Percentiles rank a stretch among this genome's conserved stretches.
These are phyloP conservation scores for Jamesozyma hellenica DNA, from an alignment of 805 yeast species.

Conservation along the genomic window DNA sequence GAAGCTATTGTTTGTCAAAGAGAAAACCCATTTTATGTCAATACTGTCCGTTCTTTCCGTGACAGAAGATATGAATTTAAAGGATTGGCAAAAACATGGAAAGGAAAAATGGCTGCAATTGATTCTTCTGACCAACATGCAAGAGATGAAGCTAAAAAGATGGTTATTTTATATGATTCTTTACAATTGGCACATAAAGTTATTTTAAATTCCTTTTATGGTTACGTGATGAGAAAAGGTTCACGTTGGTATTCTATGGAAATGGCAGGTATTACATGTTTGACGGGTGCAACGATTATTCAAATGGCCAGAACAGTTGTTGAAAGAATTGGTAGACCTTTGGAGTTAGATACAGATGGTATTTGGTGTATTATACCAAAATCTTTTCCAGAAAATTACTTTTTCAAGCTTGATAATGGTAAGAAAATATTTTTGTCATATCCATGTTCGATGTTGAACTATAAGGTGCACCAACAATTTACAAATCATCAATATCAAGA, in stretches of 20 bases:
- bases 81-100: slow-evolving; percentile 90
- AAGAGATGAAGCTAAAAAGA: slow-evolving; percentile 84
- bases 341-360: slow-evolving; percentile 97
- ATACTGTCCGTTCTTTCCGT: slow-evolving; percentile 88
- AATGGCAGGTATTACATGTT: slow-evolving; percentile 98
- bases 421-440: slow-evolving; percentile 70
- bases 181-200: slow-evolving; percentile 95
- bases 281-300: slow-evolving; percentile 95
- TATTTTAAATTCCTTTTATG: slow-evolving; percentile 91
- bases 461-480: slow-evolving; percentile 79
- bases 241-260: slow-evolving; percentile 99
- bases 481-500: slow-evolving; percentile 94
- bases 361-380: slow-evolving; percentile 97
- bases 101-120: slow-evolving; percentile 58
- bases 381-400: slow-evolving; percentile 84
- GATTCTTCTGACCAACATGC: slow-evolving; percentile 45
- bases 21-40: slow-evolving; percentile 92
- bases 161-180: slow-evolving; percentile 89
- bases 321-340: slow-evolving; percentile 87
- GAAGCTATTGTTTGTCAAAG: slow-evolving; percentile 94
- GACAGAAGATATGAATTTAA: slow-evolving; percentile 95
- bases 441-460: slow-evolving; percentile 94
- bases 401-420: slow-evolving; percentile 64
- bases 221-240: slow-evolving; percentile 98
- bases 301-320: slow-evolving; percentile 92